A percentile compares a stretch with the other conserved stretches of the same genome.
Evolutionary conservation across 2,329 filamentous ascomycete genomes (phyloP).

Genomic region (Dothistroma septosporum): DNA sequence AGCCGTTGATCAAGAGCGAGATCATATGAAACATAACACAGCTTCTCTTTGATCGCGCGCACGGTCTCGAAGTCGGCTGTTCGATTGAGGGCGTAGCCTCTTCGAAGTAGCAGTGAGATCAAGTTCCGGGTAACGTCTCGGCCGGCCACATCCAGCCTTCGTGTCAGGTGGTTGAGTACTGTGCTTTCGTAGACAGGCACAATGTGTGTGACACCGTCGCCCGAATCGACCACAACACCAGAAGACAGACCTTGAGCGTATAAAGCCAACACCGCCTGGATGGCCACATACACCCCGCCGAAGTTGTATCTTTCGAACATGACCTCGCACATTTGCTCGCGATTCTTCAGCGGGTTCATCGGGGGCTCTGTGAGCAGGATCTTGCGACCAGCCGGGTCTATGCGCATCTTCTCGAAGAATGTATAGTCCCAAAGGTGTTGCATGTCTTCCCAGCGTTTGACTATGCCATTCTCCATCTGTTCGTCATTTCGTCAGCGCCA

Average conservation of each 20-base stretch:
- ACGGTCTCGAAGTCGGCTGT: conserved; percentile 99
- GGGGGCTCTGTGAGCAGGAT: conserved; percentile 96
- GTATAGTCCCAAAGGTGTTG: conserved; percentile 99
- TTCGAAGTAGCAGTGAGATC: conserved; percentile 86
- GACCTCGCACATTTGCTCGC: conserved; percentile 96
- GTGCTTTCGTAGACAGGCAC: conserved; percentile 98
- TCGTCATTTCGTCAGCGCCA: conserved; percentile 15
- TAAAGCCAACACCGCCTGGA: conserved; percentile 90
- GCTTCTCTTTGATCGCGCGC: conserved; percentile 98
- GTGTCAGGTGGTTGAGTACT: conserved; percentile 93
- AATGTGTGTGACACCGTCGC: conserved; percentile 97
- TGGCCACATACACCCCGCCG: conserved; percentile 94
- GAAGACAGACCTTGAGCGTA: conserved; percentile 81
- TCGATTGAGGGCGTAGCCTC: conserved; percentile 94
- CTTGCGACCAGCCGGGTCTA: conserved; percentile 88
- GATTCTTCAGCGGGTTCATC: conserved; percentile 95
- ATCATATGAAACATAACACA: conserved; percentile 98
- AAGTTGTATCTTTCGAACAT: conserved; percentile 99
- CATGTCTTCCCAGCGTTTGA: conserved; percentile 99
- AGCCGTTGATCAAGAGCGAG: conserved; percentile 92
- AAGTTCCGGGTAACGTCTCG: conserved; percentile 98
- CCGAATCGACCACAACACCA: conserved; percentile 98
- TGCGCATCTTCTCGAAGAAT: conserved; percentile 93
- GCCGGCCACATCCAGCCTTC: conserved; percentile 88
- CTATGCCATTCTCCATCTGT: conserved; percentile 98